Evolutionary conservation across 2,329 filamentous ascomycete species (phyloP).

Genomic region (Penicillium sp.): DNA sequence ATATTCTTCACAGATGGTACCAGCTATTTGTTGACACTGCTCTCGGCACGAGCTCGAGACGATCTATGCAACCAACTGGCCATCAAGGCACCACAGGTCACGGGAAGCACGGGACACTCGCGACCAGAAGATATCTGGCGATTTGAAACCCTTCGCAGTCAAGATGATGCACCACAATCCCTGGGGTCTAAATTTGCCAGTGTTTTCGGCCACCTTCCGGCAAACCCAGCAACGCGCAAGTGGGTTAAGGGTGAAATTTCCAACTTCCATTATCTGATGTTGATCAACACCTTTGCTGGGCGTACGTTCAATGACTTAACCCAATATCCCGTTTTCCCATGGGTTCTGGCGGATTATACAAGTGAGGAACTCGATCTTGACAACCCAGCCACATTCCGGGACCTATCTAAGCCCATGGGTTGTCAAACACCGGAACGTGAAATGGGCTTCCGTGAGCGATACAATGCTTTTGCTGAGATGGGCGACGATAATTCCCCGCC

Average conservation of each 20-base stretch:
- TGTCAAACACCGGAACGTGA: slow-evolving; percentile 78
- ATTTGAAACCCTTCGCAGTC: slow-evolving; percentile 75
- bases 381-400: slow-evolving; percentile 81
- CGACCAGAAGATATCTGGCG: slow-evolving; percentile 90
- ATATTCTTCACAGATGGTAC: slow-evolving; percentile 96
- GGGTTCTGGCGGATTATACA: slow-evolving; percentile 93
- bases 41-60: slow-evolving; percentile 71
- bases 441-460: slow-evolving; percentile 77
- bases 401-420: slow-evolving; percentile 94
- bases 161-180: slow-evolving; percentile 62
- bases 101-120: slow-evolving; percentile 65
- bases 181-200: slow-evolving; percentile 88
- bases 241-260: slow-evolving; percentile 96
- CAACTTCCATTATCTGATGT: slow-evolving; percentile 98
- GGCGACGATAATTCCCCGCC: slow-evolving; percentile 71
- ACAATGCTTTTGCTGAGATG: slow-evolving; percentile 86
- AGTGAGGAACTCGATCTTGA: slow-evolving; percentile 87
- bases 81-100: slow-evolving; percentile 76
- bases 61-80: slow-evolving; percentile 76
- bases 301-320: slow-evolving; percentile 97
- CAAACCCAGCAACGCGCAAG: slow-evolving; percentile 79
- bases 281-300: slow-evolving; percentile 95
- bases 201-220: slow-evolving; percentile 80
- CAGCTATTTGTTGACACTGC: slow-evolving; percentile 87
- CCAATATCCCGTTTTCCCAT: slow-evolving; percentile 97